Base-by-base conservation (phyloP, 768 basidiomycete species). In the Boletus bicolor region DNA sequence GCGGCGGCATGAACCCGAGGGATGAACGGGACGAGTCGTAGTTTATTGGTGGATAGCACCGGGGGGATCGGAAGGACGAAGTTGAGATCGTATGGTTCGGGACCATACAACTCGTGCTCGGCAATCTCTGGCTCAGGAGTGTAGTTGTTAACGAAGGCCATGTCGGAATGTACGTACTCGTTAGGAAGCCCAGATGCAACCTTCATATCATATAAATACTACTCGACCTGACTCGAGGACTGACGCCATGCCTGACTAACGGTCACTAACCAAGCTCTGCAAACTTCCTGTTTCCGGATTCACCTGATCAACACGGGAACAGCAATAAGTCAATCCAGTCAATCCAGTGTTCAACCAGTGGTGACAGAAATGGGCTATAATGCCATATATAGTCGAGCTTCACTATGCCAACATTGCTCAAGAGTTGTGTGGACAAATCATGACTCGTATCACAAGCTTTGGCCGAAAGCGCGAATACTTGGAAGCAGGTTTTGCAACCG, bases 361-460 rank as follows among this genome's bases (percentile, higher is more conserved):
- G 1, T 24, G 21, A 24, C 21, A 24, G 28, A 45, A 49, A 59
- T 50, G 58, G 51, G 56, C 7, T 46, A 54, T 48, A 41, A 21
- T 48, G 5, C 50, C 37, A 35, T 26, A 51, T 51, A 35, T 36
- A 15, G 36, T 30, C 4, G 26, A 28, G 26, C 26, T 4, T 28
- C 26, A 28, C 26, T 24, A 24, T 24, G 21, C 21, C 21, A 24
- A 3, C 21, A 24, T 24, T 24, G 21, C 21, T 24, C 21, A 24
- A 24, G 21, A 30, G 28, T 34, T 3, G 44, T 21, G 4, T 36
- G 34, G 41, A 21, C 36, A 19, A 26, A 30, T 41, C 37, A 91
- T 91, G 89, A 90, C 89, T 14, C 81, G 89, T 44, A 74, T 84
- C 54, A 89, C 90, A 10, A 84, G 82, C 61, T 78, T 90, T 68